These are phyloP conservation scores for Colletotrichum sp. DNA, from an alignment of 2,329 filamentous ascomycete species.

Conservation along the genomic window DNA sequence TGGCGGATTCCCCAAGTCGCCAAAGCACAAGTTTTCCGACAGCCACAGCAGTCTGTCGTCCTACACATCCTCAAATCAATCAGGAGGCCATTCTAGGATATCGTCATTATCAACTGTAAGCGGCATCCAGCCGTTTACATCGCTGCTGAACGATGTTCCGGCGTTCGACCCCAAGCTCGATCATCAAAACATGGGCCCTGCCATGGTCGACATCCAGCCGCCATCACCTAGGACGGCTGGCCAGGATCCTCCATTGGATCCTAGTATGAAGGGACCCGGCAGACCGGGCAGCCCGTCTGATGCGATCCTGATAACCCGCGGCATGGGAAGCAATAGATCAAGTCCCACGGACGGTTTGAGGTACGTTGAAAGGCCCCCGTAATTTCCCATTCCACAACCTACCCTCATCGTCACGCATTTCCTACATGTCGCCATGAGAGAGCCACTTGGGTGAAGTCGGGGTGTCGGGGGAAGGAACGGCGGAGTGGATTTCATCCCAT, in stretches of 20 bases:
- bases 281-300: constrained; percentile 27
- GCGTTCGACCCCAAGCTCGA: constrained; percentile 40
- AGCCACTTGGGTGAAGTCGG: not conserved
- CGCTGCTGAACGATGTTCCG: constrained; percentile 41
- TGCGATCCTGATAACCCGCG: constrained; percentile 27
- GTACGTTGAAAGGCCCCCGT: constrained; percentile 1
- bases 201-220: constrained; percentile 23
- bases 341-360: constrained; percentile 21
- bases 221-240: constrained; percentile 26
- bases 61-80: constrained; percentile 50
- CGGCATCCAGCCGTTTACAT: constrained; percentile 39
- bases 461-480: not conserved
- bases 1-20: constrained; percentile 22
- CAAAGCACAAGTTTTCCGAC: constrained; percentile 51
- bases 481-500: not conserved
- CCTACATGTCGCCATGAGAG: not conserved
- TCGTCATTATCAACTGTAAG: constrained; percentile 59
- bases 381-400: not conserved
- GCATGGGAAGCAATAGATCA: constrained; percentile 21
- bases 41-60: constrained; percentile 59
- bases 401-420: not conserved
- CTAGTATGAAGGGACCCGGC: constrained; percentile 10
- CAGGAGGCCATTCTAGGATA: constrained; percentile 54
- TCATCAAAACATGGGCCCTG: constrained; percentile 19
- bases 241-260: constrained; percentile 7